Evolutionary conservation across 495 filamentous ascomycete genomes (phyloP), one percentile per base, ranked within the genome.

Genomic region (Xylaria intraflava): DNA sequence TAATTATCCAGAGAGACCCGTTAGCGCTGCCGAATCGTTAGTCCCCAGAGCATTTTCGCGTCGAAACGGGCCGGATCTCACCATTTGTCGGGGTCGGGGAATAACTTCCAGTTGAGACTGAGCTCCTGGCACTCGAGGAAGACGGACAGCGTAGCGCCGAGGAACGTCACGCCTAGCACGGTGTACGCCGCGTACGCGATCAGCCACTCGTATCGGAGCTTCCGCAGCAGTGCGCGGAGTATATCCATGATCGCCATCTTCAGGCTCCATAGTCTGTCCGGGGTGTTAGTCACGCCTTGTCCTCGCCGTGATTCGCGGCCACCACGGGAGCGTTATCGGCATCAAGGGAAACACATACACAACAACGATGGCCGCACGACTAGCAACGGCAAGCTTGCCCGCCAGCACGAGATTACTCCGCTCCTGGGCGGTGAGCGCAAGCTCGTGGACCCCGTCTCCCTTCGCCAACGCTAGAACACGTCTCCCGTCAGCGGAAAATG

Each of bases 61-160:
- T 24, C 10, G 17, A 2, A 6, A 7, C 20, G 10, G 12, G 16
- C 33, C 22, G n/a, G n/a, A 10, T 36, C 44, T 39, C n/a, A 47
- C 43, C 51, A 54, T 4, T 46, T 23, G 1, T 17, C 23, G 7
- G 30, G 22, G 22, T 46, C 43, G 10, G 51, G 44, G 23, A 47
- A 39, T 23, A 47, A 16, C 11, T 17, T 20, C 51, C 44, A 47
- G 23, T 54, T 54, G 11, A 47, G 24, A 12, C 27, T 29, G 19
- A 46, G 4, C 8, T 17, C 22, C 19, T 40, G n/a, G 19, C 51
- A 54, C 20, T 54, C 51, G 27, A 54, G 45, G 14, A 54, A 46
- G 20, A 27, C 43, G 43, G 51, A n/a, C 24, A 47, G 16, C n/a
- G 35, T 47, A 17, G 43, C 40, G 3, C 17, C 51, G 33, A 47